A percentile compares a stretch with the other conserved stretches of the same genome.
phyloP scores from a whole-genome alignment of 768 basidiomycete species.

The Collybiopsis luxurians region DNA sequence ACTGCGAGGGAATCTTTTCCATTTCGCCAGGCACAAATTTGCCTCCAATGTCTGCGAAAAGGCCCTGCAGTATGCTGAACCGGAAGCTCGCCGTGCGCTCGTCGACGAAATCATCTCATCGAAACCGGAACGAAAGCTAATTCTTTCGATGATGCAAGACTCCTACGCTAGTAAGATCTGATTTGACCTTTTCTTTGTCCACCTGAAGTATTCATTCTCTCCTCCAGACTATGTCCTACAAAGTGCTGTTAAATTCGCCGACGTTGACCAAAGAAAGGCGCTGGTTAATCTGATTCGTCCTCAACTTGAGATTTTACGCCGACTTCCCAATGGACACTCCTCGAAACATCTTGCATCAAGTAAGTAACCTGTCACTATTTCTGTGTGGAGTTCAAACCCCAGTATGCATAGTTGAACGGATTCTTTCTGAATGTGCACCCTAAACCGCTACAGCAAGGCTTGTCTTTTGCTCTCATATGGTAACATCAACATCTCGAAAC shows the following conservation, averaged over 20 bases:
- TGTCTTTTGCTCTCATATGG: slow-evolving; percentile 10
- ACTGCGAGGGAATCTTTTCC: slow-evolving; percentile 74
- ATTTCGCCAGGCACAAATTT: slow-evolving; percentile 85
- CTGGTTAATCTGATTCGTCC: slow-evolving; percentile 63
- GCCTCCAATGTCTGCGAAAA: slow-evolving; percentile 97
- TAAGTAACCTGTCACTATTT: slow-evolving; percentile 32
- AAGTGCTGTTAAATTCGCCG: slow-evolving; percentile 65
- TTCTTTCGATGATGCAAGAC: slow-evolving; percentile 80
- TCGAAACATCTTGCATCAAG: slow-evolving; percentile 82
- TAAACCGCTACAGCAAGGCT: slow-evolving; percentile 26
- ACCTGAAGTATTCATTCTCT: neutral
- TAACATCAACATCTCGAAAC: neutral
- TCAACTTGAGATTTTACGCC: slow-evolving; percentile 68
- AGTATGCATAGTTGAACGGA: slow-evolving; percentile 59
- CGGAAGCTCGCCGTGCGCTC: slow-evolving; percentile 62
- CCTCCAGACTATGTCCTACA: slow-evolving; percentile 81
- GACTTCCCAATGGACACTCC: slow-evolving; percentile 61
- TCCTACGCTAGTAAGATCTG: slow-evolving; percentile 76
- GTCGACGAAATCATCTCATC: slow-evolving; percentile 80
- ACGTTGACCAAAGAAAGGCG: slow-evolving; percentile 67
- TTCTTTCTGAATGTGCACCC: slow-evolving; percentile 51
- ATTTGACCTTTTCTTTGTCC: slow-evolving; percentile 3
- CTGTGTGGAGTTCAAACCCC: neutral
- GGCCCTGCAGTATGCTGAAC: slow-evolving; percentile 66
- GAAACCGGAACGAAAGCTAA: slow-evolving; percentile 65